Evolutionary conservation across 805 yeast genomes (phyloP).

Genomic region (Metschnikowia cerradonensis): DNA sequence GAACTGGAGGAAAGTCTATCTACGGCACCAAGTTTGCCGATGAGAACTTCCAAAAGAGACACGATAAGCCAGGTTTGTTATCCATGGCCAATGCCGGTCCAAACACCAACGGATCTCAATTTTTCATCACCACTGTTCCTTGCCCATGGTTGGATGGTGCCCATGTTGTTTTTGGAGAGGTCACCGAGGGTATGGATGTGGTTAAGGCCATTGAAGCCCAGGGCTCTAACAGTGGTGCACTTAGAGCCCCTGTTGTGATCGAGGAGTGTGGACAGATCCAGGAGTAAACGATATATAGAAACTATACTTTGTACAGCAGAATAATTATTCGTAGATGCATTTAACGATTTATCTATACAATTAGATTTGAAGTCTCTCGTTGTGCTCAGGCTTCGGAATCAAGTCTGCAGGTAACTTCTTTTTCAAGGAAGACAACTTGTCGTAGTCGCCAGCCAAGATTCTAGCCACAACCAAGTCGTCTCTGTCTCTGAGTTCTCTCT

Average conservation of each 20-base stretch:
- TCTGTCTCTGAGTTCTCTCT: constrained; percentile 57
- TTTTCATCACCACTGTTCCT: constrained; percentile 18
- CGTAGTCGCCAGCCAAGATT: constrained; percentile 81
- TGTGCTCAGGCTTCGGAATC: constrained; percentile 32
- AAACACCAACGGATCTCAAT: constrained; percentile 18
- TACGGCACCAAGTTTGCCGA: constrained; percentile 18
- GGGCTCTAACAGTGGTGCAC: constrained; percentile 21
- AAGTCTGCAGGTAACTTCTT: constrained; percentile 42
- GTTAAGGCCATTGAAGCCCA: constrained; percentile 24
- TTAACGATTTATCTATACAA: constrained; percentile 3
- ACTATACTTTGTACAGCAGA: neutral
- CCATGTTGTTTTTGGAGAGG: constrained; percentile 27
- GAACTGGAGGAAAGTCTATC: constrained; percentile 17
- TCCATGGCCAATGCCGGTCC: constrained; percentile 19
- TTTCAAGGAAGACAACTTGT: constrained; percentile 58
- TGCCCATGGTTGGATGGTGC: constrained; percentile 28
- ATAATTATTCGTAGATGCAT: constrained; percentile 3
- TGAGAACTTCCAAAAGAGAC: constrained; percentile 16
- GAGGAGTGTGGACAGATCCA: constrained; percentile 27
- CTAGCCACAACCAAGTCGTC: constrained; percentile 79
- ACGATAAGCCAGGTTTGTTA: constrained; percentile 18
- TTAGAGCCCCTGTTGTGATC: constrained; percentile 19
- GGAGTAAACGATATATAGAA: constrained; percentile 9
- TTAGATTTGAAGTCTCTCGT: constrained; percentile 34
- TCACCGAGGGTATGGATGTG: constrained; percentile 23